Conservation (phyloP, 1,139 yeast species). For the Scheffersomyces parashehatae region DNA sequence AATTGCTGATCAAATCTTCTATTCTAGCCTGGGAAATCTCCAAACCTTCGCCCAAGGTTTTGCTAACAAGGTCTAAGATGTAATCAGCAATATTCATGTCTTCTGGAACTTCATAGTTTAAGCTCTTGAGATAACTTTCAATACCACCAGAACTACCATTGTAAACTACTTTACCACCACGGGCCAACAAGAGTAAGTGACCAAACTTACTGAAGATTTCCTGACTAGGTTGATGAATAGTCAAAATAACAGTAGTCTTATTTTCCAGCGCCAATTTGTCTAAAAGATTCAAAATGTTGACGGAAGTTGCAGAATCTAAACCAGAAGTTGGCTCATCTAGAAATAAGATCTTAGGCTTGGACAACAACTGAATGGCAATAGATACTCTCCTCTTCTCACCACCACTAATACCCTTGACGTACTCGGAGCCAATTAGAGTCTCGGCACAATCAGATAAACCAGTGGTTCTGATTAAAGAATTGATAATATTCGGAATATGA, state of each 20-base stretch:
- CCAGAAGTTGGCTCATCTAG: conserved; percentile 30
- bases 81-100: conserved; percentile 19
- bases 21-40: conserved; percentile 14
- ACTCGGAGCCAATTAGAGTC: conserved; percentile 21
- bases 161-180: conserved; percentile 23
- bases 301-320: conserved; percentile 23
- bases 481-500: conserved; percentile 16
- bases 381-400: conserved; percentile 28
- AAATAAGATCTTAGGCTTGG: conserved; percentile 24
- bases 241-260: conserved; percentile 23
- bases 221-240: conserved; percentile 27
- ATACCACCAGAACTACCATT: conserved; percentile 16
- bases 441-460: conserved; percentile 28
- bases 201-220: conserved; percentile 22
- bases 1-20: conserved; percentile 12
- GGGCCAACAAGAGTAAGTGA: conserved; percentile 22
- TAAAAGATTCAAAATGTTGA: conserved; percentile 17
- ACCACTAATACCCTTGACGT: conserved; percentile 25
- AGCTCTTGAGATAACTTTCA: conserved; percentile 11
- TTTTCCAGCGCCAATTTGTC: conserved; percentile 14
- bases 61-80: conserved; percentile 19
- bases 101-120: conserved; percentile 15
- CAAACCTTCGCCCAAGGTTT: conserved; percentile 11
- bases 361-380: conserved; percentile 25
- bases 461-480: conserved; percentile 17